phyloP scores from a whole-genome alignment of 371 early-diverging fungal species.

The Rhizopus delemar region DNA sequence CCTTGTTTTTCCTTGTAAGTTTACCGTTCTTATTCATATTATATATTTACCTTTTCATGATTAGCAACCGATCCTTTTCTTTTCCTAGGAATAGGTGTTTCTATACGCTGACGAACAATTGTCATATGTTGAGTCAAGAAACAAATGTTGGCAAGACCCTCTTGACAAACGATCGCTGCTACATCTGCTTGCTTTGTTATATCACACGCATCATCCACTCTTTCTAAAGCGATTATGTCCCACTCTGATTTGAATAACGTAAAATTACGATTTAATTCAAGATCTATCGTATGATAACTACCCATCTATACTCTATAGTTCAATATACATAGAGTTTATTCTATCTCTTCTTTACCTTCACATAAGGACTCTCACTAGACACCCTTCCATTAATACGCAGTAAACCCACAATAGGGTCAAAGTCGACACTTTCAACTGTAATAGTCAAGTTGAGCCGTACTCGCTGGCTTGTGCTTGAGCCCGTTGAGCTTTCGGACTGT shows the following conservation, averaged over 20 bases:
- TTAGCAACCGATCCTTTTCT: conserved; percentile 85
- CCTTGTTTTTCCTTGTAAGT: conserved; percentile 35
- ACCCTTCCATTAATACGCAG: conserved; percentile 91
- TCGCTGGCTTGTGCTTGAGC: conserved; percentile 85
- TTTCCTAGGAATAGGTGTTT: conserved; percentile 89
- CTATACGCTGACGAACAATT: conserved; percentile 90
- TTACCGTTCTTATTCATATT: not conserved
- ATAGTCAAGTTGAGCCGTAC: conserved; percentile 83
- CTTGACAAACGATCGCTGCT: conserved; percentile 93
- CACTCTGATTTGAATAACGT: conserved; percentile 88
- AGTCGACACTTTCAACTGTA: conserved; percentile 82
- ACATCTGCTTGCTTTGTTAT: conserved; percentile 90
- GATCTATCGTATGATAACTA: conserved; percentile 92
- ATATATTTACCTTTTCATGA: conserved; percentile 75
- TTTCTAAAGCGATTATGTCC: conserved; percentile 90
- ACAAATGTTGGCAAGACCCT: conserved; percentile 94
- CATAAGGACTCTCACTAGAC: conserved; percentile 82
- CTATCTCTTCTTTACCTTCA: conserved; percentile 64
- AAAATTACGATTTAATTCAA: conserved; percentile 88
- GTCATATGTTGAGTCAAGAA: conserved; percentile 94
- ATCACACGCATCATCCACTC: conserved; percentile 89
- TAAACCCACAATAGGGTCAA: conserved; percentile 83
- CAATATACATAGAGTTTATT: not conserved
- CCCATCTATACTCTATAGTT: conserved; percentile 66
- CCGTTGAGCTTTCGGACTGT: conserved; percentile 81